phyloP scores from a whole-genome alignment of 352 stramenopile species.

The Thraustochytrium sp. region DNA sequence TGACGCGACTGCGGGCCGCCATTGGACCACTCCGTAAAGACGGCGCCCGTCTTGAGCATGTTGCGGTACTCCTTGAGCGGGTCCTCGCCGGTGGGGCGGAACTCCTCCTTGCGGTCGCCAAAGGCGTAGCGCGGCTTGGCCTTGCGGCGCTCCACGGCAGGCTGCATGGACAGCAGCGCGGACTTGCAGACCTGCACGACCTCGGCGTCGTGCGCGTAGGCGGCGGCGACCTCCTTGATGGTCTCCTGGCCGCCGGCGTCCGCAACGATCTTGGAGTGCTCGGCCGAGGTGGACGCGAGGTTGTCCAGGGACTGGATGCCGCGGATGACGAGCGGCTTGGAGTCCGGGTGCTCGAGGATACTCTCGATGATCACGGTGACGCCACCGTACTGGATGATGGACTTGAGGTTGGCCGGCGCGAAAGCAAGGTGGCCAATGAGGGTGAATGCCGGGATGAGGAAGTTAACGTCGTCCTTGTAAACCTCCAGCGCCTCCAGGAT shows the following conservation, averaged over 20 bases:
- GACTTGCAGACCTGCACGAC: slow-evolving; percentile 49
- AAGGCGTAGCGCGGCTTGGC: slow-evolving; percentile 36
- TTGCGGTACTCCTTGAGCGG: slow-evolving; percentile 45
- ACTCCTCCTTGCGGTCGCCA: background rate
- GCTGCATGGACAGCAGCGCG: slow-evolving; percentile 51
- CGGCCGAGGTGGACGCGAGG: slow-evolving; percentile 47
- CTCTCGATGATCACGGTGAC: slow-evolving; percentile 53
- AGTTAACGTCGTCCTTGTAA: slow-evolving; percentile 49
- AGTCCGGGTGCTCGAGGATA: slow-evolving; percentile 49
- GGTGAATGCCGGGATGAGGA: slow-evolving; percentile 50
- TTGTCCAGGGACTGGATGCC: slow-evolving; percentile 54
- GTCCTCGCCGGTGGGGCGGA: background rate
- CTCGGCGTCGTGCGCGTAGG: slow-evolving; percentile 48
- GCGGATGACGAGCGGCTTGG: slow-evolving; percentile 46
- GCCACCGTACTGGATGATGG: slow-evolving; percentile 51
- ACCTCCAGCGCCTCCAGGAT: slow-evolving; percentile 47
- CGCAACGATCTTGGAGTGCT: slow-evolving; percentile 51
- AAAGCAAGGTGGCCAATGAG: slow-evolving; percentile 55
- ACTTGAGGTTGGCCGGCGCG: slow-evolving; percentile 49
- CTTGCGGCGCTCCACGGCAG: slow-evolving; percentile 46
- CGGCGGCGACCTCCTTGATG: slow-evolving; percentile 47
- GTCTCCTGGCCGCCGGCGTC: slow-evolving; percentile 49
- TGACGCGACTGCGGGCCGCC: slow-evolving; percentile 35
- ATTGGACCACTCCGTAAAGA: slow-evolving; percentile 43
- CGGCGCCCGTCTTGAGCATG: slow-evolving; percentile 44